Evolutionary conservation across 495 filamentous ascomycete genomes (phyloP), one percentile per base, ranked within the genome.

Genomic region (Daldinia vernicosa): DNA sequence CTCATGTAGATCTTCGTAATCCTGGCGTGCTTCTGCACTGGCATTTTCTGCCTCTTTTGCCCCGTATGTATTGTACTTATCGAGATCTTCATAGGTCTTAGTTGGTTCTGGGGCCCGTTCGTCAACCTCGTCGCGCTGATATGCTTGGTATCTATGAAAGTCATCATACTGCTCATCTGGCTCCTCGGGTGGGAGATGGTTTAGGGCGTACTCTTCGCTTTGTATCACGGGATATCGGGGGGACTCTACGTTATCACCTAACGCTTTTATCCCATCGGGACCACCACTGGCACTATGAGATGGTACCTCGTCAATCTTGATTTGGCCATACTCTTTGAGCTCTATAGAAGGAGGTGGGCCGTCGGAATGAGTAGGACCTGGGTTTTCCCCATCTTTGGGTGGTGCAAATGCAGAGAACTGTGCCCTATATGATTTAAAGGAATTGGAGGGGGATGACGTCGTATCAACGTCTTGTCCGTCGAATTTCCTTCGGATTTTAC

Each of bases 401-500:
- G 78, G 70, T 0, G 17, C 8, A 30, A 79, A 75, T 43, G 71
- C 40, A 33, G 75, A 43, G 53, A 77, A 83, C 58, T 83, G 81
- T 4, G 81, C 78, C 17, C 72, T 72, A 43, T 84, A 83, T 0
- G 74, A 60, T 59, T 76, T 77, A 71, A 82, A 82, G 9, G 75
- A 54, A 30, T 40, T 40, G 30, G 33, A 8, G 7, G 24, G 43
- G 8, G 62, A 37, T 1, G 43, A 53, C 15, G 30, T 27, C 8
- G 1, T 33, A 53, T 50, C 53, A 26, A 51, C 17, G 0, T 33
- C 3, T 1, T 69, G 12, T 22, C 17, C 53, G 37, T 40, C 11
- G 8, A 50, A 37, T 43, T 22, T 58, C 59, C 76, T 83, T 55
- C 66, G 71, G 4, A 89, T 81, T 73, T 84, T 88, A n/a, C 85